phyloP scores from a whole-genome alignment of 345 rosid species.

The Bruguiera parviflora region DNA sequence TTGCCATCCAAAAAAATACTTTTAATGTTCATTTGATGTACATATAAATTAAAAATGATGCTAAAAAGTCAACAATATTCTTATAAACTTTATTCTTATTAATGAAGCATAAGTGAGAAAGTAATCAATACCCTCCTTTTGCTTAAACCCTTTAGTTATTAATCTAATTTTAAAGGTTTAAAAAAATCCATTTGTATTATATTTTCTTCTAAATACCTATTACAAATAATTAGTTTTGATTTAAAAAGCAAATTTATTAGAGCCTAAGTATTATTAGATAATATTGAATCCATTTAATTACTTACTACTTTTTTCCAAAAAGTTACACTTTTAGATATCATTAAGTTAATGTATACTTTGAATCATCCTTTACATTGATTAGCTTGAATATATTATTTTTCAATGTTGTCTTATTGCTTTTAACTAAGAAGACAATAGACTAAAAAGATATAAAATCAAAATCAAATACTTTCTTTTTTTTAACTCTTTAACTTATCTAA shows the following conservation, averaged over 20 bases:
- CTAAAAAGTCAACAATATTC: no score
- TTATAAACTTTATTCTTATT: no score
- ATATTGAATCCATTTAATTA: conserved; percentile 11
- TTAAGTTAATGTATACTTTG: no score
- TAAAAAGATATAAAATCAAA: neutral
- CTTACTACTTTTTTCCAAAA: neutral
- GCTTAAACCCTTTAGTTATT: neutral
- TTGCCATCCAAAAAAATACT: no score
- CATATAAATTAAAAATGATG: no score
- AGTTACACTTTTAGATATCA: neutral
- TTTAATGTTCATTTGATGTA: no score
- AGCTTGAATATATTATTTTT: neutral
- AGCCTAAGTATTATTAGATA: conserved; percentile 1
- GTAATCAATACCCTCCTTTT: neutral
- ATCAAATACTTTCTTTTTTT: neutral
- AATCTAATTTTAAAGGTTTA: neutral
- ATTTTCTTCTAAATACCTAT: neutral
- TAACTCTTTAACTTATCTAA: neutral
- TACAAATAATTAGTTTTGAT: neutral
- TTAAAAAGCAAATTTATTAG: neutral
- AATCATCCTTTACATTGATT: neutral
- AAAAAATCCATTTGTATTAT: neutral
- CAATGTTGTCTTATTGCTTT: neutral
- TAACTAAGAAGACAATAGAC: neutral
- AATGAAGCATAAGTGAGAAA: no score